A percentile compares a stretch with the other conserved stretches of the same genome.
phyloP scores from a whole-genome alignment of 1,284 basidiomycete genomes.

The Ustilago tritici region DNA sequence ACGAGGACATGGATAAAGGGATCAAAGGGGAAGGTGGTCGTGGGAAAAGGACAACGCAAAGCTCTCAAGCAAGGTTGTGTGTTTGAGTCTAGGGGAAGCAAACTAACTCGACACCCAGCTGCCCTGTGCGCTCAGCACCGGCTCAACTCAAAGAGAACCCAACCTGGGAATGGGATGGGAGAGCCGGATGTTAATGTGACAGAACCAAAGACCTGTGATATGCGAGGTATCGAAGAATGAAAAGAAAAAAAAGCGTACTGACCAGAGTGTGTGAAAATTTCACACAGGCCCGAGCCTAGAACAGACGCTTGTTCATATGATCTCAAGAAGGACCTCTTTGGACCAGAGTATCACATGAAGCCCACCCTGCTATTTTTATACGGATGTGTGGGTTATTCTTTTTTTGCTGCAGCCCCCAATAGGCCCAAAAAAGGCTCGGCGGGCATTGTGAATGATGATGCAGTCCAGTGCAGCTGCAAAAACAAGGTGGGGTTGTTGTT shows the following conservation, averaged over 20 bases:
- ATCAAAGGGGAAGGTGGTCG: not conserved
- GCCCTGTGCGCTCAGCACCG: not conserved
- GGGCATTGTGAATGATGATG: not conserved
- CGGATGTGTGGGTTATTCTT: constrained; percentile 3
- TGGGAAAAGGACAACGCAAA: not conserved
- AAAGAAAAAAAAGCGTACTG: not conserved
- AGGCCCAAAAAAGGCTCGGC: not conserved
- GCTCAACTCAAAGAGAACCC: not conserved
- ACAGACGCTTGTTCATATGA: constrained; percentile 11
- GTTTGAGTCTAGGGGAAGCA: not conserved
- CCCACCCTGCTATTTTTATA: not conserved
- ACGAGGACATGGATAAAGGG: not conserved
- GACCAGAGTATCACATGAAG: constrained; percentile 6
- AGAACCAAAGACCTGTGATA: constrained; percentile 1
- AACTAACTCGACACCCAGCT: not conserved
- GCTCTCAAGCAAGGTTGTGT: not conserved
- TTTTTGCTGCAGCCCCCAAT: not conserved
- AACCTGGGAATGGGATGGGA: too few species aligned
- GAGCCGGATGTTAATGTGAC: constrained; percentile 6
- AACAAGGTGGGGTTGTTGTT: not conserved
- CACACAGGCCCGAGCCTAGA: not conserved
- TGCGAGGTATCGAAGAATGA: constrained; percentile 2
- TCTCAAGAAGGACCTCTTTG: constrained; percentile 1
- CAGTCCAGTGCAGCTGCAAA: not conserved
- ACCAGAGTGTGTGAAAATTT: not conserved